Conservation (phyloP, 1,284 basidiomycete species). For the Cryptococcus sp. region DNA sequence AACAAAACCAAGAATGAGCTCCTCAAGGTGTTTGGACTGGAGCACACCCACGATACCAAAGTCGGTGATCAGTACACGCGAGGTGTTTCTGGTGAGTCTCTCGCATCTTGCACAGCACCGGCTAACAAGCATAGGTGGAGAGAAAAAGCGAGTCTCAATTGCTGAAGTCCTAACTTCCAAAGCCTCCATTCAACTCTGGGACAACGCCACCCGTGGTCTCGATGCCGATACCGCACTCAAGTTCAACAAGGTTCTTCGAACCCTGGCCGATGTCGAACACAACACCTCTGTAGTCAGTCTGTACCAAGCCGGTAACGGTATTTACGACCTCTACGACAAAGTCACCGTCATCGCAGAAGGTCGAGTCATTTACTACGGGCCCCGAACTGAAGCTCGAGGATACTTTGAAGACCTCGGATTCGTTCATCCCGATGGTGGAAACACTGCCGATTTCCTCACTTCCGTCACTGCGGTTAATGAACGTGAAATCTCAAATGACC, state of each 20-base stretch:
- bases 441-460: conserved; percentile 59
- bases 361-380: conserved; percentile 75
- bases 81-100: conserved; percentile 61
- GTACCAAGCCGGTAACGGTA: conserved; percentile 72
- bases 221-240: conserved; percentile 82
- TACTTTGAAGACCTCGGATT: conserved; percentile 79
- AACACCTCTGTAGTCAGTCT: conserved; percentile 73
- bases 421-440: conserved; percentile 49
- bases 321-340: conserved; percentile 60
- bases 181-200: conserved; percentile 63
- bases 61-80: conserved; percentile 71
- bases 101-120: neutral
- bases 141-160: conserved; percentile 64
- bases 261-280: conserved; percentile 70
- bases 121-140: conserved; percentile 49
- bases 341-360: conserved; percentile 73
- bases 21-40: conserved; percentile 66
- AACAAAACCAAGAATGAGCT: conserved; percentile 55
- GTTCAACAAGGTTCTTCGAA: conserved; percentile 65
- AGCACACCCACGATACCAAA: conserved; percentile 68
- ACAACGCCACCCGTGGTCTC: conserved; percentile 56
- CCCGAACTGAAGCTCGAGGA: conserved; percentile 62
- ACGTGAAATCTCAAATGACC: conserved; percentile 54
- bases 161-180: conserved; percentile 63
- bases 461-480: conserved; percentile 59